Evolutionary conservation across 441 rosid species (phyloP).

Genomic region (Gossypium schwendimanii): DNA sequence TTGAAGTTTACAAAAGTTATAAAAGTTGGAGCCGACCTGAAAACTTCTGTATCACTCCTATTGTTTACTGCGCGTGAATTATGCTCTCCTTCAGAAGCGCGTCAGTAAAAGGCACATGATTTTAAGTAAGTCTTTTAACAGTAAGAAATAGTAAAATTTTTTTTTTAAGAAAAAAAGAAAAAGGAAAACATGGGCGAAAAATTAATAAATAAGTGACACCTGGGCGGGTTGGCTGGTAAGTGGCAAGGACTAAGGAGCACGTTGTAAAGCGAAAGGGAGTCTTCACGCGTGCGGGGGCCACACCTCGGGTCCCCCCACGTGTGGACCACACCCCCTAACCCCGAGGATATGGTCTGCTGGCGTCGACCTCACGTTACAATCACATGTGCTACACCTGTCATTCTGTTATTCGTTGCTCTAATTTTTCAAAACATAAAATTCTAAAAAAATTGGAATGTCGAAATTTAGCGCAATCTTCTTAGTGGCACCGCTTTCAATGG

Average conservation of each 20-base stretch:
- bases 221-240: background rate
- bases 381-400: slow-evolving; percentile 3
- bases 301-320: slow-evolving; percentile 21
- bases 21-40: too few relatives aligned
- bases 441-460: too few relatives aligned
- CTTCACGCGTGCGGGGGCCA: slow-evolving; percentile 47
- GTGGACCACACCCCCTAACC: slow-evolving; percentile 21
- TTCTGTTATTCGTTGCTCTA: background rate
- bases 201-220: background rate
- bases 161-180: too few relatives aligned
- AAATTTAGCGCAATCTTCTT: background rate
- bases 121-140: background rate
- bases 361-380: slow-evolving; percentile 30
- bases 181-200: background rate
- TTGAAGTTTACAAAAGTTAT: background rate
- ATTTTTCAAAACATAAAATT: background rate
- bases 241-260: slow-evolving; percentile 14
- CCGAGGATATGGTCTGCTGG: slow-evolving; percentile 23
- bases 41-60: background rate
- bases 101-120: background rate
- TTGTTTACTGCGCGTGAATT: background rate
- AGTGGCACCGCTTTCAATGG: slow-evolving; percentile 25
- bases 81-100: background rate
- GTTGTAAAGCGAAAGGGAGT: slow-evolving; percentile 25
- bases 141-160: background rate